Conservation (phyloP, 805 yeast genomes). For the Tetrapisispora pingtungensis region DNA sequence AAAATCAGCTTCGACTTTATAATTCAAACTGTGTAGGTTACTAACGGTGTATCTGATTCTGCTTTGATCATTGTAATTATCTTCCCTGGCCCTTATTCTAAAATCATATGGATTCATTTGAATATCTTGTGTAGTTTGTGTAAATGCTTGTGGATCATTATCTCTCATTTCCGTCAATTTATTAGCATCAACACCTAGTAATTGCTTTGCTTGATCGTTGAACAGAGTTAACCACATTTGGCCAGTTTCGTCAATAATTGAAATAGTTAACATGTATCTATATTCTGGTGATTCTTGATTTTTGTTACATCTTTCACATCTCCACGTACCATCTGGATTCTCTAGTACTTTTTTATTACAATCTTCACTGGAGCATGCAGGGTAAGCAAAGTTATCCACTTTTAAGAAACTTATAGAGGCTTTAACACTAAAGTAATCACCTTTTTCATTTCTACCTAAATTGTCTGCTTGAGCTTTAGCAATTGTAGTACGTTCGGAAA, state of each 20-base stretch:
- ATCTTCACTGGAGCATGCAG: slow-evolving; percentile 69
- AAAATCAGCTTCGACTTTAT: slow-evolving; percentile 47
- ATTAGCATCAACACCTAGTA: slow-evolving; percentile 59
- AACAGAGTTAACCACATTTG: slow-evolving; percentile 81
- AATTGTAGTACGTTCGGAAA: slow-evolving; percentile 55
- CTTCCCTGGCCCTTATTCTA: slow-evolving; percentile 73
- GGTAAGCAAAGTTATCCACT: slow-evolving; percentile 74
- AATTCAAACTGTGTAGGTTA: slow-evolving; percentile 44
- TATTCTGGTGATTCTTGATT: slow-evolving; percentile 59
- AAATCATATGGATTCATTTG: slow-evolving; percentile 64
- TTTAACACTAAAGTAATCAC: slow-evolving; percentile 68
- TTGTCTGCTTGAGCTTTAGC: slow-evolving; percentile 54
- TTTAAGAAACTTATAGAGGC: slow-evolving; percentile 65
- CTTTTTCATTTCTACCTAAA: slow-evolving; percentile 63
- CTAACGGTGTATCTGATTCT: slow-evolving; percentile 68
- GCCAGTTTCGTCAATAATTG: slow-evolving; percentile 72
- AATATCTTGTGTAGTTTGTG: slow-evolving; percentile 36
- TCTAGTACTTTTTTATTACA: slow-evolving; percentile 82
- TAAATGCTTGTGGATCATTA: slow-evolving; percentile 38
- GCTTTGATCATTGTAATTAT: slow-evolving; percentile 67
- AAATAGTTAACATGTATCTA: slow-evolving; percentile 68
- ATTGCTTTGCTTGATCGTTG: slow-evolving; percentile 67
- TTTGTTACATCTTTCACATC: slow-evolving; percentile 85
- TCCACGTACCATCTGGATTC: slow-evolving; percentile 66
- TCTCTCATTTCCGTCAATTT: slow-evolving; percentile 39